A percentile compares a stretch with the other conserved stretches of the same genome.
phyloP scores from a whole-genome alignment of 2,329 filamentous ascomycete species.

The Xylariaceae sp. region DNA sequence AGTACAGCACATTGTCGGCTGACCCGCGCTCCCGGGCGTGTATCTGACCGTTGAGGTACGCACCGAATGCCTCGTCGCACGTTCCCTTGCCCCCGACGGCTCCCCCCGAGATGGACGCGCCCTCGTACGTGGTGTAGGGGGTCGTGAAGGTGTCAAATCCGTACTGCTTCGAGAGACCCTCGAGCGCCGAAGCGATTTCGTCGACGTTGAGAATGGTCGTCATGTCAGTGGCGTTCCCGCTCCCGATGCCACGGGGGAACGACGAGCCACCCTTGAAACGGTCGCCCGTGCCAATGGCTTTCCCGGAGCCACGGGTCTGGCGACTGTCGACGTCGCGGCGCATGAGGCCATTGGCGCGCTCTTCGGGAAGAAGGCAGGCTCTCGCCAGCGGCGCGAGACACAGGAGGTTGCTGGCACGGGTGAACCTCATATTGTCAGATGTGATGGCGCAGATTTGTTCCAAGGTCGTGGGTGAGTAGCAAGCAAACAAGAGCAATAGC shows the following conservation, averaged over 20 bases:
- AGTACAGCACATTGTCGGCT: constrained; percentile 53
- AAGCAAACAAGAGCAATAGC: no score
- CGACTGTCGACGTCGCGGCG: constrained; percentile 4
- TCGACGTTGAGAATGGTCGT: constrained; percentile 36
- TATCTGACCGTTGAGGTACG: constrained; percentile 50
- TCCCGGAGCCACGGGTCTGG: constrained; percentile 11
- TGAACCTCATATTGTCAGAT: no score
- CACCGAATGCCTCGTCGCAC: constrained; percentile 38
- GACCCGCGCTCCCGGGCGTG: constrained; percentile 56
- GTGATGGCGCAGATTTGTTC: no score
- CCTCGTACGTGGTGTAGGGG: constrained; percentile 39
- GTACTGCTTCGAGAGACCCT: constrained; percentile 35
- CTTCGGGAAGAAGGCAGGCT: constrained; percentile 17
- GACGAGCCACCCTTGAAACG: constrained; percentile 35
- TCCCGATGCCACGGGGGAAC: constrained; percentile 38
- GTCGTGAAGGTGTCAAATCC: constrained; percentile 35
- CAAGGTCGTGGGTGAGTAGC: no score
- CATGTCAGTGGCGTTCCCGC: constrained; percentile 28
- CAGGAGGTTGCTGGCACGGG: neutral
- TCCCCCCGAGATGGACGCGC: constrained; percentile 33
- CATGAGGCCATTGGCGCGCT: constrained; percentile 11
- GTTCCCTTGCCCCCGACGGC: constrained; percentile 39
- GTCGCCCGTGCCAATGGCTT: constrained; percentile 26
- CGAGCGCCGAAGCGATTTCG: constrained; percentile 36
- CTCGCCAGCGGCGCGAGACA: constrained; percentile 9